Conservation (phyloP, 2,329 filamentous ascomycete genomes). For the Nothophaeocryptopus gaeumannii region DNA sequence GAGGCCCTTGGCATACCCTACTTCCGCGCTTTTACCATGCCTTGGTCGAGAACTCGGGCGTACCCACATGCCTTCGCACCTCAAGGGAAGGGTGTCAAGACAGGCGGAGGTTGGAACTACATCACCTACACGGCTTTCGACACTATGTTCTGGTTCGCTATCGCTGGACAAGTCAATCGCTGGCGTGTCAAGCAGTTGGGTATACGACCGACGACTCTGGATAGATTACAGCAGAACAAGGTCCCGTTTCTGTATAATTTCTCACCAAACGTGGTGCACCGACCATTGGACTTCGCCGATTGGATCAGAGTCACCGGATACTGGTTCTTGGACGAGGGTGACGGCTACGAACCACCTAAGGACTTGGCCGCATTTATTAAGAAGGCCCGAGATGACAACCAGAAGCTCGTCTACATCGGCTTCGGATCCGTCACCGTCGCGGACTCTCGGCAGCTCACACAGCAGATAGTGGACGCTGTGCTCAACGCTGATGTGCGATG, state of each 20-base stretch:
- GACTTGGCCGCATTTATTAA: conserved; percentile 79
- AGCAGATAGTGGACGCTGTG: conserved; percentile 90
- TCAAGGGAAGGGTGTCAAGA: conserved; percentile 65
- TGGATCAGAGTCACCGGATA: conserved; percentile 98
- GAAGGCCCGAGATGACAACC: conserved; percentile 74
- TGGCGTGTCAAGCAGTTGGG: conserved; percentile 83
- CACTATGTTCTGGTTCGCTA: conserved; percentile 93
- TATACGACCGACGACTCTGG: conserved; percentile 75
- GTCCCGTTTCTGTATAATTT: conserved; percentile 99
- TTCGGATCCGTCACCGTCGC: conserved; percentile 95
- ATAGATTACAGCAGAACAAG: conserved; percentile 93
- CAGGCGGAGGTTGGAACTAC: conserved; percentile 93
- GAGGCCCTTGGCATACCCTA: conserved; percentile 91
- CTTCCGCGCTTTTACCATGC: conserved; percentile 97
- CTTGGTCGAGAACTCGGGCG: conserved; percentile 91
- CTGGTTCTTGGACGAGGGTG: conserved; percentile 87
- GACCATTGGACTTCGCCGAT: conserved; percentile 91
- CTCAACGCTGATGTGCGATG: conserved; percentile 88
- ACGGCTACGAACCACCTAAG: conserved; percentile 67
- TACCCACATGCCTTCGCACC: conserved; percentile 97
- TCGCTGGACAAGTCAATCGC: conserved; percentile 82
- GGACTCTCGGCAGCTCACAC: conserved; percentile 82
- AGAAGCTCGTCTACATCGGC: conserved; percentile 94
- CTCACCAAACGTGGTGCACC: conserved; percentile 87
- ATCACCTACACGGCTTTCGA: conserved; percentile 96